Evolutionary conservation across 768 basidiomycete genomes (phyloP).

Genomic region (Kwoniella sp.): DNA sequence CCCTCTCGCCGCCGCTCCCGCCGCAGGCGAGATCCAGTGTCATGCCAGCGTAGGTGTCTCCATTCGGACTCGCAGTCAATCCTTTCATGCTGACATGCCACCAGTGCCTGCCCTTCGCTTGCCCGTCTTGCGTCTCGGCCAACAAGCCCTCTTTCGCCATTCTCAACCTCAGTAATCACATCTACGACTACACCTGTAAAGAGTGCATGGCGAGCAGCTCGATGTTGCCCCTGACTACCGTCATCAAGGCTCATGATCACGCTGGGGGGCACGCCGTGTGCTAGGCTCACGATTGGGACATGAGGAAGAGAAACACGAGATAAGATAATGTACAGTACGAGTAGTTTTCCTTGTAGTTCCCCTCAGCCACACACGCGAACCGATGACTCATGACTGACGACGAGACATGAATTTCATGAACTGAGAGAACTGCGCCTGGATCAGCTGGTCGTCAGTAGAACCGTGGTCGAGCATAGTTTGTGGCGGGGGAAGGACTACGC

Average conservation of each 20-base stretch:
- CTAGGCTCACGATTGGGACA: not conserved
- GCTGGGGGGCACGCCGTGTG: slow-evolving; percentile 1
- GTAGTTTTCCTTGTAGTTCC: too few relatives aligned
- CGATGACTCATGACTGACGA: too few relatives aligned
- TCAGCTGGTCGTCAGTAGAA: too few relatives aligned
- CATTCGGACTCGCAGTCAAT: not conserved
- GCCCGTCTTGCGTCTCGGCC: slow-evolving; percentile 15
- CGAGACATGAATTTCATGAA: too few relatives aligned
- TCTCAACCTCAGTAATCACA: slow-evolving; percentile 18
- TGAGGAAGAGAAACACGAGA: too few relatives aligned
- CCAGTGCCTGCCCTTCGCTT: slow-evolving; percentile 25
- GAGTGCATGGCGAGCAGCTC: slow-evolving; percentile 8
- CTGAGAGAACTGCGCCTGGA: too few relatives aligned
- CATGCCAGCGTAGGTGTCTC: slow-evolving; percentile 18
- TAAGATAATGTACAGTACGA: too few relatives aligned
- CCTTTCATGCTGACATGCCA: not conserved
- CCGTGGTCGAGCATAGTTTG: too few relatives aligned
- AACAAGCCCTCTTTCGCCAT: slow-evolving; percentile 13
- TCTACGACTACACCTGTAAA: slow-evolving; percentile 21
- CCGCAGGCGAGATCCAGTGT: slow-evolving; percentile 10
- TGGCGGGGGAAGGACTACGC: too few relatives aligned
- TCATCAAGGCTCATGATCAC: slow-evolving; percentile 7
- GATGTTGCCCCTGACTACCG: not conserved
- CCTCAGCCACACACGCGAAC: too few relatives aligned
- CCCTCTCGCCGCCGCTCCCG: slow-evolving; percentile 12